Conservation (phyloP, 169 alveolate genomes). For the Plasmodium inui region DNA sequence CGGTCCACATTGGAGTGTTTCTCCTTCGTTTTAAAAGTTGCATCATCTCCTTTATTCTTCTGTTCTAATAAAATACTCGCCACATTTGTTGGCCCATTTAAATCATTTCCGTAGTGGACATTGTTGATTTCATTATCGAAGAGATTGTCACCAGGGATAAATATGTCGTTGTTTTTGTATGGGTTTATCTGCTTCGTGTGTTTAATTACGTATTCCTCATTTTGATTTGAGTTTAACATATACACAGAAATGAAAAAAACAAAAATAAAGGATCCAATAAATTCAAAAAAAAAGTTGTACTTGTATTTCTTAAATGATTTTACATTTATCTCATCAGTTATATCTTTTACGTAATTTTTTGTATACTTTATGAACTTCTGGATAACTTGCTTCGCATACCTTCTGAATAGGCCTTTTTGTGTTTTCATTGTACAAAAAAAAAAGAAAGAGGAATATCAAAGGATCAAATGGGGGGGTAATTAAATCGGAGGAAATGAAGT, state of each 20-base stretch:
- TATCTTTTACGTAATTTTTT: slow-evolving; percentile 41
- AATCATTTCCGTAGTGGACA: neutral
- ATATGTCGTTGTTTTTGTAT: slow-evolving; percentile 38
- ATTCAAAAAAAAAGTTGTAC: slow-evolving; percentile 64
- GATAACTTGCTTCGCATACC: slow-evolving; percentile 10
- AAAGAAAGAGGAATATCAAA: slow-evolving; percentile 2
- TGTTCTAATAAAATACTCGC: slow-evolving; percentile 23
- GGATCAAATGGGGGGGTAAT: neutral
- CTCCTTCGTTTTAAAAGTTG: neutral
- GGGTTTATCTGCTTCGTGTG: slow-evolving; percentile 55
- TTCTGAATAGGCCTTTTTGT: slow-evolving; percentile 24
- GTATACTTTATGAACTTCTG: slow-evolving; percentile 5
- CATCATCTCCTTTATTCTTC: neutral
- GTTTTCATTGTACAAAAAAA: slow-evolving; percentile 47
- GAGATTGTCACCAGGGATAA: slow-evolving; percentile 21
- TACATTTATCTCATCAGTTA: slow-evolving; percentile 61
- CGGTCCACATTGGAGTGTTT: neutral
- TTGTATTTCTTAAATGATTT: slow-evolving; percentile 67
- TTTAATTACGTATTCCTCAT: slow-evolving; percentile 62
- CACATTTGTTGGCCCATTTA: neutral
- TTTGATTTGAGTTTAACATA: slow-evolving; percentile 56
- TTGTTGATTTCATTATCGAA: slow-evolving; percentile 40
- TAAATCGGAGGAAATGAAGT: neutral
- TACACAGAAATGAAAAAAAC: slow-evolving; percentile 61
- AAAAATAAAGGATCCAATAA: slow-evolving; percentile 69